Conservation (phyloP, 2,329 filamentous ascomycete genomes). For the Colletotrichum gigasporum region DNA sequence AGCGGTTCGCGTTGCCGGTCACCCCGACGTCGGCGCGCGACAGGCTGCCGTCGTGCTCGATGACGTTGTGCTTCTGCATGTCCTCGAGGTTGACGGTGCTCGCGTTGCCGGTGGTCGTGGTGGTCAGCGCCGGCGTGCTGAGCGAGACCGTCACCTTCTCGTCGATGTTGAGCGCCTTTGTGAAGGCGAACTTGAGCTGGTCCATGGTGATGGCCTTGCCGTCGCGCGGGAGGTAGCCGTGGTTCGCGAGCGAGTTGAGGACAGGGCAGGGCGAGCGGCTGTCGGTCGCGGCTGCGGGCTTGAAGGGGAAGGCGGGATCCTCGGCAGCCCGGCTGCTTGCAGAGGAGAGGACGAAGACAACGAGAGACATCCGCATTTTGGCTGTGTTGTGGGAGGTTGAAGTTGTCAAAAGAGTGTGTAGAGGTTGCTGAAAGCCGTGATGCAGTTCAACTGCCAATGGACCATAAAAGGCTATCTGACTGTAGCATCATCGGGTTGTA, state of each 20-base stretch:
- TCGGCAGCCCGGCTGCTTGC: too few species aligned
- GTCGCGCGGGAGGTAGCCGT: constrained; percentile 52
- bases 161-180: constrained; percentile 1
- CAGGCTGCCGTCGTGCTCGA: constrained; percentile 44
- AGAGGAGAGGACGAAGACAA: background rate
- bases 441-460: too few species aligned
- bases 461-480: too few species aligned
- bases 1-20: background rate
- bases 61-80: constrained; percentile 33
- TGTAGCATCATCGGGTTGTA: too few species aligned
- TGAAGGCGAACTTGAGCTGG: background rate
- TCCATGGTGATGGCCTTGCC: constrained; percentile 45
- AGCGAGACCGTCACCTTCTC: background rate
- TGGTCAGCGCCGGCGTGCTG: constrained; percentile 43
- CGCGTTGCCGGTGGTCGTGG: constrained; percentile 30
- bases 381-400: too few species aligned
- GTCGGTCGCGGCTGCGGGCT: background rate
- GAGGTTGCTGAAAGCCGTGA: too few species aligned
- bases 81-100: constrained; percentile 33
- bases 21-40: constrained; percentile 38
- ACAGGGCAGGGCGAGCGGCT: constrained; percentile 47
- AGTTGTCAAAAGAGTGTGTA: too few species aligned
- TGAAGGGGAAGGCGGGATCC: background rate
- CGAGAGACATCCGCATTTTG: background rate
- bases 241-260: constrained; percentile 54